Evolutionary conservation across 2,329 filamentous ascomycete species (phyloP).

Genomic region (Raffaelea albimanens): DNA sequence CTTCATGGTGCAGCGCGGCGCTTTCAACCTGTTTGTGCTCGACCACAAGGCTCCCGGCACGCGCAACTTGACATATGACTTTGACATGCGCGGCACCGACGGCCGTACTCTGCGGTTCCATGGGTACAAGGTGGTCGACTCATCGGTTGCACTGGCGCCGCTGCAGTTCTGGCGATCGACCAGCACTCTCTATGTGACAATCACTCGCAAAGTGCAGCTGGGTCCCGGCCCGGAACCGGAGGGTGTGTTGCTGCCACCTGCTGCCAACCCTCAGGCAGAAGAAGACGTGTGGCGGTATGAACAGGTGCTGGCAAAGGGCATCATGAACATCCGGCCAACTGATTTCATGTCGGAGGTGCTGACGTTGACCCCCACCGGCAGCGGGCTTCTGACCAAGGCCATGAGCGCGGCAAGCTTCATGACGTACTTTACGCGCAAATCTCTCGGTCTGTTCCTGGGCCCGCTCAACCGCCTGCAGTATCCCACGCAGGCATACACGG

Average conservation of each 20-base stretch:
- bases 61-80: conserved; percentile 50
- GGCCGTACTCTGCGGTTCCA: conserved; percentile 47
- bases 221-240: conserved; percentile 10
- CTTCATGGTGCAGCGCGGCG: conserved; percentile 49
- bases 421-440: conserved; percentile 45
- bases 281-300: conserved; percentile 31
- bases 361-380: conserved; percentile 42
- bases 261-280: conserved; percentile 17
- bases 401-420: conserved; percentile 40
- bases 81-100: conserved; percentile 47
- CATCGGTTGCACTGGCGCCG: conserved; percentile 46
- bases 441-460: conserved; percentile 41
- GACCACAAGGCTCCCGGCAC: conserved; percentile 46
- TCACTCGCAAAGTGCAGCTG: conserved; percentile 28
- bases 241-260: conserved; percentile 10
- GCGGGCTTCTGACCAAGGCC: conserved; percentile 31
- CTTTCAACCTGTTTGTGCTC: conserved; percentile 46
- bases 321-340: conserved; percentile 42
- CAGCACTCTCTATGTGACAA: conserved; percentile 52
- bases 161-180: conserved; percentile 51
- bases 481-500: conserved; percentile 34
- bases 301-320: conserved; percentile 45
- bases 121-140: conserved; percentile 53
- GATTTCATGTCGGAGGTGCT: conserved; percentile 48
- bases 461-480: conserved; percentile 49